Conservation (phyloP, 495 filamentous ascomycete species). For the Penicillium lagena region DNA sequence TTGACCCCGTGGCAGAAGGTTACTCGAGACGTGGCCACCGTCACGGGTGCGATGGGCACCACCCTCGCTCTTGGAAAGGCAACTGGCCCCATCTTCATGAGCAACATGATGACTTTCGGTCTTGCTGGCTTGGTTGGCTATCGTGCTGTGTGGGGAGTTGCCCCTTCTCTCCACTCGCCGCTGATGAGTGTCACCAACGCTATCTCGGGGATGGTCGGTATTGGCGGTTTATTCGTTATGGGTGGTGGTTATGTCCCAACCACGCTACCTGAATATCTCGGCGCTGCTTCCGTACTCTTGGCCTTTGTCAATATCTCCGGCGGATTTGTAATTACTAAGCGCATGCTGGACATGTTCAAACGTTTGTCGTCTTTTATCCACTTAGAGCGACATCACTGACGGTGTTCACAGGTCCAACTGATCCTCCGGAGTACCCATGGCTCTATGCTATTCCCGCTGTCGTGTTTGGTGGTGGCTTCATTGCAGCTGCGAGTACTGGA, state of each 20-base stretch:
- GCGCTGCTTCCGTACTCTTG: constrained; percentile 69
- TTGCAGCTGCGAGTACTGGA: constrained; percentile 68
- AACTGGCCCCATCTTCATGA: constrained; percentile 74
- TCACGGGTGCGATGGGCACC: constrained; percentile 68
- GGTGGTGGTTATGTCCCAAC: constrained; percentile 66
- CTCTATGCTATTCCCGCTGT: constrained; percentile 68
- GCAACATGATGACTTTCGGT: constrained; percentile 72
- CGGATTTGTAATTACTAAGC: constrained; percentile 78
- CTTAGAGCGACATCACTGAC: constrained; percentile 44
- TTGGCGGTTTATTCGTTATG: constrained; percentile 78
- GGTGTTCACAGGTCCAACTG: constrained; percentile 78
- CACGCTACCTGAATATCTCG: constrained; percentile 68
- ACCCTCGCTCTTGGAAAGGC: constrained; percentile 67
- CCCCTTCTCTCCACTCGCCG: constrained; percentile 70
- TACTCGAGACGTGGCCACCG: constrained; percentile 58
- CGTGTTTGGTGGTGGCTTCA: constrained; percentile 68
- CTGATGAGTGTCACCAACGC: constrained; percentile 85
- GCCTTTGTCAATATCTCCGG: constrained; percentile 79
- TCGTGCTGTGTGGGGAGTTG: constrained; percentile 73
- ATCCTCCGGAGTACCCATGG: constrained; percentile 79
- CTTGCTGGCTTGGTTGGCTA: constrained; percentile 76
- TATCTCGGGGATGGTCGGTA: constrained; percentile 77
- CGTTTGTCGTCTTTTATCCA: constrained; percentile 15
- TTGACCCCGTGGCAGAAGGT: constrained; percentile 73
- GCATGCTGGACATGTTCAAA: constrained; percentile 91